Evolutionary conservation across 805 yeast genomes (phyloP).

Genomic region (Kodamaea fukazawae): DNA sequence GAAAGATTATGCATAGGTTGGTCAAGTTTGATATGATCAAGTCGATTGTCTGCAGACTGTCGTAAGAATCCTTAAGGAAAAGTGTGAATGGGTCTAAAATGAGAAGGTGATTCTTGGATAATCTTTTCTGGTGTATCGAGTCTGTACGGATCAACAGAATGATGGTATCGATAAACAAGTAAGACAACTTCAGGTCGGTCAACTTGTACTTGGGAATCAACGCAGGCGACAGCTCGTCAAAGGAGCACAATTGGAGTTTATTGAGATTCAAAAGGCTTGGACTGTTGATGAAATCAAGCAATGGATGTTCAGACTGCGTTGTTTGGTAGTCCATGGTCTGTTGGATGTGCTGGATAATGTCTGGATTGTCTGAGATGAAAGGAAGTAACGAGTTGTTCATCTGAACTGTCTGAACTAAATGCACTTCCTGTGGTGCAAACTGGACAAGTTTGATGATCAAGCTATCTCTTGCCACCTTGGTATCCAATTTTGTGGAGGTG

Average conservation of each 20-base stretch:
- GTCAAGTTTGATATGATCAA: not conserved
- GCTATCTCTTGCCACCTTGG: constrained; percentile 6
- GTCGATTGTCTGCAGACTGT: not conserved
- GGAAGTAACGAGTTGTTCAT: constrained; percentile 2
- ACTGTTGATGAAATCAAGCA: not conserved
- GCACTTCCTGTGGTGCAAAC: not conserved
- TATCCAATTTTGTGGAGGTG: constrained; percentile 10
- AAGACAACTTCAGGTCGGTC: not conserved
- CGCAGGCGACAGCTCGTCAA: not conserved
- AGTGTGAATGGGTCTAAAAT: constrained; percentile 12
- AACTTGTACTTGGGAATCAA: not conserved
- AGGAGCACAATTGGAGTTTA: no score
- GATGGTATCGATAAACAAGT: constrained; percentile 4
- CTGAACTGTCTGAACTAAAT: not conserved
- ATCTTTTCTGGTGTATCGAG: constrained; percentile 8
- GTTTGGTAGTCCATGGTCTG: not conserved
- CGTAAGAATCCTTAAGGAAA: constrained; percentile 5
- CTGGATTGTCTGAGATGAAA: constrained; percentile 1
- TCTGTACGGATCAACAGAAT: constrained; percentile 2
- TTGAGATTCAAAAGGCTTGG: not conserved
- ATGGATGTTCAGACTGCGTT: no score
- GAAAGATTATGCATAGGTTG: constrained; percentile 12
- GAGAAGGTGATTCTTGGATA: constrained; percentile 8
- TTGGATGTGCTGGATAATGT: not conserved
- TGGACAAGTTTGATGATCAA: constrained; percentile 9